Conservation (phyloP, 176 grass and related monocot genomes). For the Luzula sylvatica region DNA sequence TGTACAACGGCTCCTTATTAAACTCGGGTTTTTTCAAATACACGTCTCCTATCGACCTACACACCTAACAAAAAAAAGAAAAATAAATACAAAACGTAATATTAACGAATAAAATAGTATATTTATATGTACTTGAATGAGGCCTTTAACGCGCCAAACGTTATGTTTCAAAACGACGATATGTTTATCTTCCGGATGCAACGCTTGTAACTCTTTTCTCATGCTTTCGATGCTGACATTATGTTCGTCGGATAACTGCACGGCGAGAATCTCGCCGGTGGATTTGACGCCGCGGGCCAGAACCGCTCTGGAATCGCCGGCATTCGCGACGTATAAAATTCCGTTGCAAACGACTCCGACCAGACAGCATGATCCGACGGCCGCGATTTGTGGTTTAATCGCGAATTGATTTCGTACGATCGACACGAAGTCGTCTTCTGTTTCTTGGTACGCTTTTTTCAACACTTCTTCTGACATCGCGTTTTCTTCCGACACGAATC, state of each 20-base stretch:
- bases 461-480: slow-evolving; percentile 76
- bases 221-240: slow-evolving; percentile 72
- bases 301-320: slow-evolving; percentile 78
- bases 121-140: slow-evolving; percentile 61
- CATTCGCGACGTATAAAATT: slow-evolving; percentile 68
- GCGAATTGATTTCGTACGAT: slow-evolving; percentile 74
- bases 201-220: slow-evolving; percentile 68
- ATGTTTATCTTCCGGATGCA: slow-evolving; percentile 70
- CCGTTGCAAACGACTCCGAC: slow-evolving; percentile 71
- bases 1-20: slow-evolving; percentile 64
- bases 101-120: too few species aligned
- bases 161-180: slow-evolving; percentile 94
- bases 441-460: slow-evolving; percentile 84
- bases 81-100: not conserved
- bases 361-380: slow-evolving; percentile 87
- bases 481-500: slow-evolving; percentile 73
- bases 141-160: slow-evolving; percentile 93
- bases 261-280: slow-evolving; percentile 72
- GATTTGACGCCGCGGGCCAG: slow-evolving; percentile 69
- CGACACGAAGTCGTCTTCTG: slow-evolving; percentile 88
- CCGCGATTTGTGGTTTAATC: slow-evolving; percentile 81
- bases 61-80: slow-evolving; percentile 44
- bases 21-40: slow-evolving; percentile 84
- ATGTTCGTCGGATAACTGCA: slow-evolving; percentile 89
- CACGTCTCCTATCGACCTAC: slow-evolving; percentile 79